These are phyloP conservation scores for Cinnamomum micranthum DNA, from an alignment of 164 flowering plant species.

Conservation along the genomic window DNA sequence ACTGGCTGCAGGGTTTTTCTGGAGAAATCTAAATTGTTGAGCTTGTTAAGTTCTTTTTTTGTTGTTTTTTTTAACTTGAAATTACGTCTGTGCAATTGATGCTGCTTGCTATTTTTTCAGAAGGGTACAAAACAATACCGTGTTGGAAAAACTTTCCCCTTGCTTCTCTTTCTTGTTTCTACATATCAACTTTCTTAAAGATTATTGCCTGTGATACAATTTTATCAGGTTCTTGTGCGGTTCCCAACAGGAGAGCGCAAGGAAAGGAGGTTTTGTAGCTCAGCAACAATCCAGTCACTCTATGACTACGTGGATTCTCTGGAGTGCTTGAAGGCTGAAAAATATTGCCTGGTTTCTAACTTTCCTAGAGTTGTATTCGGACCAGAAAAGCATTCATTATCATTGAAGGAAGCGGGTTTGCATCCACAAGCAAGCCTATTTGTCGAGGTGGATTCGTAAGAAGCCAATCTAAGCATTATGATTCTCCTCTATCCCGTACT, in stretches of 20 bases:
- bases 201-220: neutral
- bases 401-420: constrained; percentile 83
- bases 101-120: too few species aligned
- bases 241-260: constrained; percentile 92
- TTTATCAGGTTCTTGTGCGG: constrained; percentile 69
- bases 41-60: too few species aligned
- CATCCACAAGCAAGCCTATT: constrained; percentile 97
- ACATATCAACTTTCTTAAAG: too few species aligned
- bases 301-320: constrained; percentile 92
- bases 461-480: neutral
- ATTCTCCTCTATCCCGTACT: neutral
- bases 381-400: constrained; percentile 54
- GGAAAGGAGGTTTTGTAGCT: constrained; percentile 76
- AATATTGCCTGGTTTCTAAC: constrained; percentile 78
- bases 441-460: constrained; percentile 57
- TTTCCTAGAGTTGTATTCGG: constrained; percentile 83
- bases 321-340: constrained; percentile 68
- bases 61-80: too few species aligned
- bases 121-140: too few species aligned
- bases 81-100: too few species aligned
- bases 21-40: too few species aligned
- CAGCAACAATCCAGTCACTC: constrained; percentile 57
- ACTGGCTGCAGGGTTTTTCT: too few species aligned
- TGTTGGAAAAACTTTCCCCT: too few species aligned
- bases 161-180: too few species aligned